phyloP scores from a whole-genome alignment of 2,329 filamentous ascomycete genomes.

The Colletotrichum magnum region DNA sequence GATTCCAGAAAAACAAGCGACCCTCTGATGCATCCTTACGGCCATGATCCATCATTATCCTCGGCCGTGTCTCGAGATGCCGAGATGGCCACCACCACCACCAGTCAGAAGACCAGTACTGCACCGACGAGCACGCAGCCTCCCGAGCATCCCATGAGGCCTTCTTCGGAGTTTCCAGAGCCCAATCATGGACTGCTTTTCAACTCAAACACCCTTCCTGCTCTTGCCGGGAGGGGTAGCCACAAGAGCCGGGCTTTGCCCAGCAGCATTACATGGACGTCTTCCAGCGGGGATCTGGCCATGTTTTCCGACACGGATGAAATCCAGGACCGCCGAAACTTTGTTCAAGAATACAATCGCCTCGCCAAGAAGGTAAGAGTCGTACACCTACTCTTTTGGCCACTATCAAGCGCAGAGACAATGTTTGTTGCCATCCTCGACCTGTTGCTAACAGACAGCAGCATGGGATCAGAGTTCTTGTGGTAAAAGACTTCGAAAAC shows the following conservation, averaged over 20 bases:
- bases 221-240: constrained; percentile 36
- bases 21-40: constrained; percentile 49
- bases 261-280: constrained; percentile 71
- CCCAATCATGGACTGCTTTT: background rate
- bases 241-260: constrained; percentile 45
- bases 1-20: constrained; percentile 6
- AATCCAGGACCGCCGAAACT: constrained; percentile 61
- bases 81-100: constrained; percentile 23
- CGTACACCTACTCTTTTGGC: background rate
- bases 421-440: background rate
- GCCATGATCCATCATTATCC: constrained; percentile 44
- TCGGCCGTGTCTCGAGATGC: constrained; percentile 45
- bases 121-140: constrained; percentile 34
- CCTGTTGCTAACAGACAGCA: constrained; percentile 46
- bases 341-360: constrained; percentile 72
- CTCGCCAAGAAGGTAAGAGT: constrained; percentile 68
- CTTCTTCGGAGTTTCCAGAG: constrained; percentile 4
- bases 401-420: background rate
- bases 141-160: constrained; percentile 13
- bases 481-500: constrained; percentile 51
- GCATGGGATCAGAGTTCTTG: constrained; percentile 66
- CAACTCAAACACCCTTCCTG: constrained; percentile 41
- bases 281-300: constrained; percentile 66
- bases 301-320: constrained; percentile 64
- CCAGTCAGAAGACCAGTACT: constrained; percentile 32